phyloP scores from a whole-genome alignment of 306 rosid species.

The Begonia peltatifolia region DNA sequence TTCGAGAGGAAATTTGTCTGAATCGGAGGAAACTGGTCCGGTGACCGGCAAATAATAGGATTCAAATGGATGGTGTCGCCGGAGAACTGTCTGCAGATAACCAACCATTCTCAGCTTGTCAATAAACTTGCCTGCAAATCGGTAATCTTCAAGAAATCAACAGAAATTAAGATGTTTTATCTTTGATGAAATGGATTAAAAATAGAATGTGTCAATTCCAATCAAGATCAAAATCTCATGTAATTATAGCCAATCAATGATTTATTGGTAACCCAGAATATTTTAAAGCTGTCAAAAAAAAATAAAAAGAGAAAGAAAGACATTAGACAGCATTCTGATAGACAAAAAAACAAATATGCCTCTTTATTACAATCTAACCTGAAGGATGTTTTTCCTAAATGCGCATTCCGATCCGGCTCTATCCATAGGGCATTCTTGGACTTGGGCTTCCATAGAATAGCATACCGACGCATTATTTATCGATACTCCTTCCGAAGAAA shows the following conservation, averaged over 20 bases:
- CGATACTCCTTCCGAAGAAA: conserved; percentile 34
- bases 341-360: too few relatives aligned
- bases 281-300: neutral
- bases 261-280: neutral
- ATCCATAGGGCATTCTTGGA: conserved; percentile 61
- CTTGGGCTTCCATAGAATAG: conserved; percentile 51
- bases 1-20: conserved; percentile 69
- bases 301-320: too few relatives aligned
- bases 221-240: too few relatives aligned
- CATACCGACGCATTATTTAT: conserved; percentile 34
- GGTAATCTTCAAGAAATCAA: conserved; percentile 24
- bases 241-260: too few relatives aligned
- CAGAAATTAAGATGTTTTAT: conserved; percentile 16
- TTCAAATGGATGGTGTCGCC: conserved; percentile 51
- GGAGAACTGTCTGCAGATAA: conserved; percentile 61
- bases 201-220: neutral
- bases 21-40: conserved; percentile 25
- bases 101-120: conserved; percentile 38
- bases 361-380: conserved; percentile 33
- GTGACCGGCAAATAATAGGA: conserved; percentile 73
- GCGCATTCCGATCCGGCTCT: conserved; percentile 80
- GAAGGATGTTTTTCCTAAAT: conserved; percentile 49
- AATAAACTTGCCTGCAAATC: conserved; percentile 21
- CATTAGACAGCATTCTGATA: too few relatives aligned
- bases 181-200: neutral